These are phyloP conservation scores for Grosmannia serpens DNA, from an alignment of 2,329 filamentous ascomycete genomes.

Conservation along the genomic window DNA sequence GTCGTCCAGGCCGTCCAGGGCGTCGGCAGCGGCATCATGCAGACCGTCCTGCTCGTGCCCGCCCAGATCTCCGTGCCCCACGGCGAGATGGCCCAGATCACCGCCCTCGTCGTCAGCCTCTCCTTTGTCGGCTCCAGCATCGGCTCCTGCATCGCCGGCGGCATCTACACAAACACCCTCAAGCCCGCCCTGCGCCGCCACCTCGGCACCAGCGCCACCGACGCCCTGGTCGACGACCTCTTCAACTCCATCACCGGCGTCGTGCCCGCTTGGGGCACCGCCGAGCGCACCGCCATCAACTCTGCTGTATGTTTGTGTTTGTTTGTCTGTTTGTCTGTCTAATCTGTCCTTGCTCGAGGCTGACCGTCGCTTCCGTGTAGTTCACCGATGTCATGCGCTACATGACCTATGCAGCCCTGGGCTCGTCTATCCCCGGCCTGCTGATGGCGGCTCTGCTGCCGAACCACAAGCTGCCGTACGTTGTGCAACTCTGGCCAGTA, in stretches of 20 bases:
- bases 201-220: slow-evolving; percentile 5
- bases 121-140: slow-evolving; percentile 5
- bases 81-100: slow-evolving; percentile 7
- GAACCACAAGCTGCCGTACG: slow-evolving; percentile 13
- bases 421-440: slow-evolving; percentile 10
- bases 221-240: slow-evolving; percentile 4
- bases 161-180: slow-evolving; percentile 9
- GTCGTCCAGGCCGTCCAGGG: slow-evolving; percentile 36
- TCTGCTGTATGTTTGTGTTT: slow-evolving; percentile 3
- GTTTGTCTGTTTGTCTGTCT: not conserved
- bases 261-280: slow-evolving; percentile 5
- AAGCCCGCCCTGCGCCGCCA: not conserved
- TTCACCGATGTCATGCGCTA: slow-evolving; percentile 15
- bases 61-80: slow-evolving; percentile 14
- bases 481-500: not conserved
- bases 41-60: slow-evolving; percentile 28
- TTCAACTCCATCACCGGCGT: slow-evolving; percentile 7
- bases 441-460: slow-evolving; percentile 14
- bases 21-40: slow-evolving; percentile 32
- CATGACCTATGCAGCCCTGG: slow-evolving; percentile 17
- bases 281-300: slow-evolving; percentile 5
- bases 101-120: slow-evolving; percentile 5
- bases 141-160: slow-evolving; percentile 8
- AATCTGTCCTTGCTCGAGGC: too few relatives aligned
- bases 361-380: too few relatives aligned